Conservation (phyloP, 257 asterid species). For the Solanum raphanifolium region DNA sequence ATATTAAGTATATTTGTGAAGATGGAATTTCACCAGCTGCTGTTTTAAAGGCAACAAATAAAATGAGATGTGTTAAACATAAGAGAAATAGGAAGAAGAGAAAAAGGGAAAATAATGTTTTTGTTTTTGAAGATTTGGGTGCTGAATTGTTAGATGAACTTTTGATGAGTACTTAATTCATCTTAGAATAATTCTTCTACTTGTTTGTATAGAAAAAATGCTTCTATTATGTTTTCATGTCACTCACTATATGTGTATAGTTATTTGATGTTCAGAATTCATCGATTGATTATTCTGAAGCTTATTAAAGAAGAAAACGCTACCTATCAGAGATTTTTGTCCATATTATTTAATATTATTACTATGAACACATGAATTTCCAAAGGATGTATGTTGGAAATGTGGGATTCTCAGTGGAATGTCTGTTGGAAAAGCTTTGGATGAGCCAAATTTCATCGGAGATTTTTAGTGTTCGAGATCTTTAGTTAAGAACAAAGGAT, state of each 20-base stretch:
- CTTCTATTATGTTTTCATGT: background rate
- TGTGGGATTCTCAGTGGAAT: background rate
- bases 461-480: background rate
- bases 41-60: constrained; percentile 18
- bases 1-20: constrained; percentile 1
- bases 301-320: background rate
- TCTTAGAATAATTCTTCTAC: background rate
- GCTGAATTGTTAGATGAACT: constrained; percentile 24
- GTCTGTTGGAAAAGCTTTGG: background rate
- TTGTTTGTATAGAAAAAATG: background rate
- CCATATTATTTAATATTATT: background rate
- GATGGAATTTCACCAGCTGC: constrained; percentile 25
- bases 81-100: background rate
- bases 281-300: background rate
- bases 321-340: fast-evolving
- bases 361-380: background rate
- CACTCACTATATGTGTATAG: background rate
- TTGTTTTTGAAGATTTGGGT: constrained; percentile 29
- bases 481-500: background rate
- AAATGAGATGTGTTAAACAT: constrained; percentile 7
- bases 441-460: background rate
- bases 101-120: background rate
- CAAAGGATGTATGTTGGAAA: background rate
- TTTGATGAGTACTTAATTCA: background rate
- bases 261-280: background rate